Evolutionary conservation across 257 asterid species (phyloP).

Genomic region (Solanum acaule): DNA sequence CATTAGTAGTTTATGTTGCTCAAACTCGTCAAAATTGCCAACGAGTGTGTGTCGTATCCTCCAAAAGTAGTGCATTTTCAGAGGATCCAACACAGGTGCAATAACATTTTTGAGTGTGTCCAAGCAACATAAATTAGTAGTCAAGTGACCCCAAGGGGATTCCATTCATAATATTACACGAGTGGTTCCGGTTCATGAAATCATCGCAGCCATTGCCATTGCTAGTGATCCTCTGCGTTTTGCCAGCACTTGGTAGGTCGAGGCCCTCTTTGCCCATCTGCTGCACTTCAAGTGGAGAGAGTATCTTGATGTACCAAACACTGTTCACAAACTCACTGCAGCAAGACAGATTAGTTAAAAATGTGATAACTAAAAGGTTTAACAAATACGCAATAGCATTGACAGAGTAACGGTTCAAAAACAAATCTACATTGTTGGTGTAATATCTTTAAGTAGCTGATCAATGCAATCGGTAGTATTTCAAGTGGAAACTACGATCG

Average conservation of each 20-base stretch:
- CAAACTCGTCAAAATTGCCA: not conserved
- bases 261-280: conserved; percentile 89
- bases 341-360: not conserved
- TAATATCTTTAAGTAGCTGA: not conserved
- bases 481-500: not conserved
- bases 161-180: conserved; percentile 40
- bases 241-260: conserved; percentile 40
- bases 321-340: conserved; percentile 75
- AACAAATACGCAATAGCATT: not conserved
- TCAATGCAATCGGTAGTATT: not conserved
- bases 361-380: not conserved
- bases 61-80: not conserved
- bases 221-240: conserved; percentile 26
- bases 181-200: conserved; percentile 32
- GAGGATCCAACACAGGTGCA: not conserved
- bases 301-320: conserved; percentile 89
- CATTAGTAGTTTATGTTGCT: not conserved
- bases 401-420: not conserved
- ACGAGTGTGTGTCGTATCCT: not conserved
- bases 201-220: conserved; percentile 41
- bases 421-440: not conserved
- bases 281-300: conserved; percentile 87
- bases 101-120: not conserved
- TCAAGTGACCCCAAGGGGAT: conserved; percentile 63
- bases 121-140: conserved; percentile 19